Evolutionary conservation across 2,329 filamentous ascomycete genomes (phyloP).

Genomic region (Alternaria brassicicola): DNA sequence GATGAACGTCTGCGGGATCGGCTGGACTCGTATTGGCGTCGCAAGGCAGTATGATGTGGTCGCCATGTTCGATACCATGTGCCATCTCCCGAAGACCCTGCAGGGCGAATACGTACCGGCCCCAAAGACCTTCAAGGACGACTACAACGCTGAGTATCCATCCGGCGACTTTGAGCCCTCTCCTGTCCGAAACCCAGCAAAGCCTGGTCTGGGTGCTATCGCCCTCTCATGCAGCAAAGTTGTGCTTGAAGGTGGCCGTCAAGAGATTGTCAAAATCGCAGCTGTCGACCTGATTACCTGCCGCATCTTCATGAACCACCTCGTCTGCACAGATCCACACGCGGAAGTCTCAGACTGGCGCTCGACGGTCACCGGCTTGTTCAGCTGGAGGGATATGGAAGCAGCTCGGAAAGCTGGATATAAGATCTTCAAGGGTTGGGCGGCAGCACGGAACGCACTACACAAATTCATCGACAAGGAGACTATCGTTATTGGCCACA

Average conservation of each 20-base stretch:
- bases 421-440: slow-evolving; percentile 44
- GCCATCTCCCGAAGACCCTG: slow-evolving; percentile 34
- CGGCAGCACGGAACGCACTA: slow-evolving; percentile 38
- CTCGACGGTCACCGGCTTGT: slow-evolving; percentile 32
- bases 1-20: slow-evolving; percentile 28
- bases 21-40: slow-evolving; percentile 36
- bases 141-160: slow-evolving; percentile 27
- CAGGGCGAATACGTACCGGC: slow-evolving; percentile 38
- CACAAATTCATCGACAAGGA: slow-evolving; percentile 40
- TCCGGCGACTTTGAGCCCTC: slow-evolving; percentile 30
- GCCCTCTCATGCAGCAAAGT: slow-evolving; percentile 40
- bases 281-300: slow-evolving; percentile 41
- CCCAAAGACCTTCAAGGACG: slow-evolving; percentile 32
- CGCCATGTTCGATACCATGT: slow-evolving; percentile 31
- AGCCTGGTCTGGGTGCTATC: slow-evolving; percentile 28
- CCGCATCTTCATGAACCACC: slow-evolving; percentile 40
- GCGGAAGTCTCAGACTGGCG: slow-evolving; percentile 35
- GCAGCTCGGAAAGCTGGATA: slow-evolving; percentile 33
- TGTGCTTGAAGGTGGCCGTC: slow-evolving; percentile 21
- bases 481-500: slow-evolving; percentile 45
- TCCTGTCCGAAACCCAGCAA: slow-evolving; percentile 14
- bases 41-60: slow-evolving; percentile 27
- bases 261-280: slow-evolving; percentile 43
- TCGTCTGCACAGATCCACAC: slow-evolving; percentile 36
- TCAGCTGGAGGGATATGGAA: slow-evolving; percentile 33